phyloP scores from a whole-genome alignment of 306 rosid species.

The Arachis stenosperma region DNA sequence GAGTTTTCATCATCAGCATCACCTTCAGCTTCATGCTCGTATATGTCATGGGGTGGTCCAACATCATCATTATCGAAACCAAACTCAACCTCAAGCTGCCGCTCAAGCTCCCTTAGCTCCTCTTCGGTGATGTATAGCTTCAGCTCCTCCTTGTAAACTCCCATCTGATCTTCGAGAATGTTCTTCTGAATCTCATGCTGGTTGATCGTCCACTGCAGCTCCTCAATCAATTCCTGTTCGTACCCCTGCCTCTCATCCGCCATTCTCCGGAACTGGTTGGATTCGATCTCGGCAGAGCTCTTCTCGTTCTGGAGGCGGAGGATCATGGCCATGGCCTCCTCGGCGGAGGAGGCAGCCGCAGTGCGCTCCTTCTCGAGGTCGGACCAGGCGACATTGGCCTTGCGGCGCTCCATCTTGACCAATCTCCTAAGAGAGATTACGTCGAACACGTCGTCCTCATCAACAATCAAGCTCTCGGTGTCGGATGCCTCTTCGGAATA shows the following conservation, averaged over 20 bases:
- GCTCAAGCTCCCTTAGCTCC: slow-evolving; percentile 39
- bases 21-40: not conserved
- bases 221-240: slow-evolving; percentile 53
- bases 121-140: slow-evolving; percentile 36
- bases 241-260: slow-evolving; percentile 61
- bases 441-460: slow-evolving; percentile 54
- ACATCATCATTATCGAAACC: not conserved
- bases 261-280: slow-evolving; percentile 61
- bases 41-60: not conserved
- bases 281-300: slow-evolving; percentile 55
- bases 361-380: slow-evolving; percentile 77
- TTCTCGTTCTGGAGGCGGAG: slow-evolving; percentile 71
- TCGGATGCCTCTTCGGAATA: slow-evolving; percentile 30
- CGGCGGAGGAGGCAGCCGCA: slow-evolving; percentile 66
- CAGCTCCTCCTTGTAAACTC: slow-evolving; percentile 41
- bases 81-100: slow-evolving; percentile 8
- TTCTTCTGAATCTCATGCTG: slow-evolving; percentile 47
- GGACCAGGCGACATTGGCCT: slow-evolving; percentile 48
- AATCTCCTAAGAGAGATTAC: slow-evolving; percentile 48
- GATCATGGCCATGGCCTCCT: slow-evolving; percentile 88
- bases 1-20: not conserved
- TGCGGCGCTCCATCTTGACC: slow-evolving; percentile 51
- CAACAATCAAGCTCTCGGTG: not conserved
- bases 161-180: slow-evolving; percentile 48
- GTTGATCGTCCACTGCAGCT: slow-evolving; percentile 49